These are phyloP conservation scores for Circinella umbellata DNA, from an alignment of 371 early-diverging fungal genomes.

Conservation along the genomic window DNA sequence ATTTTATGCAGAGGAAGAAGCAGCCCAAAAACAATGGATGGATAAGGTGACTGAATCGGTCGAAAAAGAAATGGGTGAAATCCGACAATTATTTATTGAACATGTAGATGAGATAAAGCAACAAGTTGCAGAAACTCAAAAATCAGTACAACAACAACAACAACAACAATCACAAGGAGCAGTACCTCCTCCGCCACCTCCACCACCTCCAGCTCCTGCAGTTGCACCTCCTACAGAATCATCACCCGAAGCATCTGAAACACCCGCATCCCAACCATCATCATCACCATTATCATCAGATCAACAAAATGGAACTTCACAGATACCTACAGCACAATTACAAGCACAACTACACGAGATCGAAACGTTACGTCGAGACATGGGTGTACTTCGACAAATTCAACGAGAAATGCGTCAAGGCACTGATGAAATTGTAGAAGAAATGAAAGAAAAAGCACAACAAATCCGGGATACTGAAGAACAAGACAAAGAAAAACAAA, in stretches of 20 bases:
- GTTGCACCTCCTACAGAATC: conserved; percentile 1
- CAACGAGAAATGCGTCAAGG: conserved; percentile 60
- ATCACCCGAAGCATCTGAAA: not conserved
- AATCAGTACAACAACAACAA: conserved; percentile 5
- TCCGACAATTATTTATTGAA: conserved; percentile 33
- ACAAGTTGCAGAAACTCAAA: conserved; percentile 27
- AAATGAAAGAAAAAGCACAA: conserved; percentile 49
- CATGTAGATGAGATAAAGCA: conserved; percentile 41
- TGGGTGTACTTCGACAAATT: conserved; percentile 66
- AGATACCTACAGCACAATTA: conserved; percentile 12
- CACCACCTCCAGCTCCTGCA: not conserved
- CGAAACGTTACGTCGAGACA: conserved; percentile 49
- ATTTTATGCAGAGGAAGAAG: conserved; percentile 20
- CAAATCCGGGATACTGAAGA: conserved; percentile 33
- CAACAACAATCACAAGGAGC: conserved; percentile 12
- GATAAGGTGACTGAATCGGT: conserved; percentile 32
- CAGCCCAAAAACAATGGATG: conserved; percentile 38
- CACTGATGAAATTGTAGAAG: conserved; percentile 41
- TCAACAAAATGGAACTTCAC: not conserved
- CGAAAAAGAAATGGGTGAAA: conserved; percentile 41
- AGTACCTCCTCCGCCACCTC: conserved; percentile 1
- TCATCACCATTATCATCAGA: not conserved
- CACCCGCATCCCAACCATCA: not conserved
- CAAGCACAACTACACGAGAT: conserved; percentile 37
- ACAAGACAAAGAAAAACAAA: conserved; percentile 43